Conservation (phyloP, 305 asterid species). For the Fraxinus xanthoxyloides region DNA sequence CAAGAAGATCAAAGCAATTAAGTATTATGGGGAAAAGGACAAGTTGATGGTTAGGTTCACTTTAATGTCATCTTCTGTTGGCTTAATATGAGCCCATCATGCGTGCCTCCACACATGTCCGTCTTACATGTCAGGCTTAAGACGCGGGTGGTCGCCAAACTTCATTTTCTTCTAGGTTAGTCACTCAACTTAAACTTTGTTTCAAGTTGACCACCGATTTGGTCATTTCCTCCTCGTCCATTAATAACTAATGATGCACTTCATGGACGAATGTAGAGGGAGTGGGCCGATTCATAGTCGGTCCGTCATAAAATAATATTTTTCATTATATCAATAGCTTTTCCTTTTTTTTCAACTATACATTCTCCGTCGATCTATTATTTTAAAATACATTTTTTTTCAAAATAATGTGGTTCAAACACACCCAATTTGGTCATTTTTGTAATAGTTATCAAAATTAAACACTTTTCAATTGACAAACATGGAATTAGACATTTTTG, state of each 20-base stretch:
- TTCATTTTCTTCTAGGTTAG: not conserved
- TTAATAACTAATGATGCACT: not conserved
- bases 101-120: not conserved
- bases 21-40: slow-evolving; percentile 14
- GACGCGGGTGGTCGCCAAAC: not conserved
- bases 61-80: not conserved
- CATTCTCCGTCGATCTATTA: no score
- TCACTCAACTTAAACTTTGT: not conserved
- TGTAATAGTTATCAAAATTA: no score
- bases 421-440: no score
- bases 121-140: not conserved
- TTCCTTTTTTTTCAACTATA: no score
- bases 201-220: not conserved
- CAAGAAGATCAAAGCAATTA: slow-evolving; percentile 21
- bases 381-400: no score
- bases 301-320: no score
- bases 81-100: not conserved
- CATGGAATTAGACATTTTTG: no score
- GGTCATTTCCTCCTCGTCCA: not conserved
- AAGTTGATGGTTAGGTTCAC: not conserved
- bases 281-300: no score
- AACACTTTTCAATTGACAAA: no score
- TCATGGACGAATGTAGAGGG: no score
- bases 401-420: no score
- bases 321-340: no score